These are phyloP conservation scores for Taxawa tesnikishii DNA, from an alignment of 2,329 filamentous ascomycete genomes.

Conservation along the genomic window DNA sequence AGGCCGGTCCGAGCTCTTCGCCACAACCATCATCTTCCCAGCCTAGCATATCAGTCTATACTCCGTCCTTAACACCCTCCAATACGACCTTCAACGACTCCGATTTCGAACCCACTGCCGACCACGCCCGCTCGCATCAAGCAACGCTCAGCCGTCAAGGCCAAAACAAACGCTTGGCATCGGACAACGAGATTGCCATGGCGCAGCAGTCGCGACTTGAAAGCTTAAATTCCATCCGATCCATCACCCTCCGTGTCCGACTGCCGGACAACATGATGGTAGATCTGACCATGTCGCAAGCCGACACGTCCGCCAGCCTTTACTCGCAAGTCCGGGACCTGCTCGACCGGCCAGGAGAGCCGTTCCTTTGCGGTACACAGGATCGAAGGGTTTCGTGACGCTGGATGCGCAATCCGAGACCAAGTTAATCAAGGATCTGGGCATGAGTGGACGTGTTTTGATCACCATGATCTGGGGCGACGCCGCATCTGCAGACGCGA, in stretches of 20 bases:
- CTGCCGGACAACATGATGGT: slow-evolving; percentile 79
- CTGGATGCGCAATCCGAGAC: slow-evolving; percentile 30
- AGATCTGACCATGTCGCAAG: slow-evolving; percentile 55
- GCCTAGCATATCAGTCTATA: slow-evolving; percentile 44
- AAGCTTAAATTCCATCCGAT: slow-evolving; percentile 52
- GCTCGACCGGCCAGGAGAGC: slow-evolving; percentile 51
- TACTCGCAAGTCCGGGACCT: slow-evolving; percentile 64
- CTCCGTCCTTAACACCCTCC: slow-evolving; percentile 57
- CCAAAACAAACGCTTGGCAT: slow-evolving; percentile 66
- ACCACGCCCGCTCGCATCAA: slow-evolving; percentile 65
- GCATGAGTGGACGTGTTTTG: slow-evolving; percentile 57
- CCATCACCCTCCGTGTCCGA: slow-evolving; percentile 65
- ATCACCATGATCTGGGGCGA: slow-evolving; percentile 68
- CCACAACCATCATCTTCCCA: slow-evolving; percentile 4
- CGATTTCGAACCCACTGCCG: slow-evolving; percentile 66
- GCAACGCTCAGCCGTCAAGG: slow-evolving; percentile 47
- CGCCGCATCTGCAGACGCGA: slow-evolving; percentile 42
- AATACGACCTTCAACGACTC: slow-evolving; percentile 52
- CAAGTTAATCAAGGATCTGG: slow-evolving; percentile 59
- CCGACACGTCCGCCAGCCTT: slow-evolving; percentile 57
- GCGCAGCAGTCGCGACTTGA: slow-evolving; percentile 54
- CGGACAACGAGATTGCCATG: slow-evolving; percentile 68
- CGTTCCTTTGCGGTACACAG: too few relatives aligned
- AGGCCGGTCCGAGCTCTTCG: neutral
- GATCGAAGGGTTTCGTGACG: too few relatives aligned